Evolutionary conservation across 345 rosid genomes (phyloP), one percentile per base, ranked within the genome.

Genomic region (Firmiana major): DNA sequence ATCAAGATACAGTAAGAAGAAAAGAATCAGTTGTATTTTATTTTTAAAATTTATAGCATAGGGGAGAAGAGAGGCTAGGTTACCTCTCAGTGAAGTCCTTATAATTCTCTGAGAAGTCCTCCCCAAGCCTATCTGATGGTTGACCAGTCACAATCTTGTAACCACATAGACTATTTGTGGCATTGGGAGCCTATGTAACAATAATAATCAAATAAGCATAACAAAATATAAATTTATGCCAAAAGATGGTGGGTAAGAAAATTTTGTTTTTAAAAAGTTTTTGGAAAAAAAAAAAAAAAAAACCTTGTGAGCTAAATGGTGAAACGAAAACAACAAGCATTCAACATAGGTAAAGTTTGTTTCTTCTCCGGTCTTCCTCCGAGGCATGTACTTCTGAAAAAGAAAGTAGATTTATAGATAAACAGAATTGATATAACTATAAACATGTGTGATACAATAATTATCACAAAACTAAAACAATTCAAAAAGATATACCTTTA

Each of bases 41-140:
- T 65, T 48, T 49, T n/a, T 3, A 17, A 43, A 46, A 22, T 3
- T 11, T 31, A 46, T 22, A 62, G 59, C 71, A 63, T 19, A 49
- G 15, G 2, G 21, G 26, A 13, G 55, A 40, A 28, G n/a, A 51
- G 31, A 48, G 9, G 76, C 43, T 12, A 17, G 28, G 2, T 43
- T 81, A 88, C 99, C 98, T 94, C 84, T 94, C 99, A 58, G 84
- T 90, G 78, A 97, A 97, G 77, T 97, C 97, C 82, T 91, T 94
- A 83, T 85, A 84, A 42, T 80, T 74, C 85, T 92, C 99, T 19
- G 96, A 91, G 88, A 97, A 97, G 83, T 93, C 96, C 87, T 95
- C 98, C 73, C 99, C 99, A 43, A 95, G 91, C 87, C 97, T 88
- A 77, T 95, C 98, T 66, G 99, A 95, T 76, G 99, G 99, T 83